These are phyloP conservation scores for Prunus mume DNA, from an alignment of 306 rosid species.

Conservation along the genomic window DNA sequence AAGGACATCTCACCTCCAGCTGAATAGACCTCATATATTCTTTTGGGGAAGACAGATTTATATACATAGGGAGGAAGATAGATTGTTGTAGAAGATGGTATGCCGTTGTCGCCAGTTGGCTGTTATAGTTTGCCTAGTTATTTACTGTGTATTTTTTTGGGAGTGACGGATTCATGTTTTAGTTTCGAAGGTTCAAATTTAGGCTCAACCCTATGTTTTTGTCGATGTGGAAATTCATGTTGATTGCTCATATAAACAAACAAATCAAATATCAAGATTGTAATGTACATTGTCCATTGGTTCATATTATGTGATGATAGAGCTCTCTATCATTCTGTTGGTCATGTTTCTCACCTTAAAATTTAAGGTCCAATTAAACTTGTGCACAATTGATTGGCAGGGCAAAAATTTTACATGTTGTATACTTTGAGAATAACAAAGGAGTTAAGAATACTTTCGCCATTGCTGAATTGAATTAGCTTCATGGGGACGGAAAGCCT, in stretches of 20 bases:
- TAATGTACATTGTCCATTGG: not conserved
- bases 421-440: no score
- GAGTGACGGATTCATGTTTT: constrained; percentile 15
- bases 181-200: constrained; percentile 10
- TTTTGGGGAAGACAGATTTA: constrained; percentile 29
- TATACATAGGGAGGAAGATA: constrained; percentile 23
- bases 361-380: not conserved
- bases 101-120: constrained; percentile 28
- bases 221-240: constrained; percentile 4
- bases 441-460: no score
- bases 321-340: not conserved
- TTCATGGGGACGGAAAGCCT: no score
- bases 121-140: constrained; percentile 33
- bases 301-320: not conserved
- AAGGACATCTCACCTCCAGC: constrained; percentile 23
- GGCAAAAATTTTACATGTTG: no score
- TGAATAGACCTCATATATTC: constrained; percentile 21
- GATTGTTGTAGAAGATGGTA: constrained; percentile 33
- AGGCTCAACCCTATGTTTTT: constrained; percentile 11
- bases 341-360: not conserved
- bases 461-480: no score
- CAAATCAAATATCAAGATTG: not conserved
- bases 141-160: constrained; percentile 24
- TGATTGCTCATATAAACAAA: not conserved
- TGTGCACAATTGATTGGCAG: no score